These are phyloP conservation scores for Agrostemma githago DNA, from an alignment of 148 eudicot species.

Conservation along the genomic window DNA sequence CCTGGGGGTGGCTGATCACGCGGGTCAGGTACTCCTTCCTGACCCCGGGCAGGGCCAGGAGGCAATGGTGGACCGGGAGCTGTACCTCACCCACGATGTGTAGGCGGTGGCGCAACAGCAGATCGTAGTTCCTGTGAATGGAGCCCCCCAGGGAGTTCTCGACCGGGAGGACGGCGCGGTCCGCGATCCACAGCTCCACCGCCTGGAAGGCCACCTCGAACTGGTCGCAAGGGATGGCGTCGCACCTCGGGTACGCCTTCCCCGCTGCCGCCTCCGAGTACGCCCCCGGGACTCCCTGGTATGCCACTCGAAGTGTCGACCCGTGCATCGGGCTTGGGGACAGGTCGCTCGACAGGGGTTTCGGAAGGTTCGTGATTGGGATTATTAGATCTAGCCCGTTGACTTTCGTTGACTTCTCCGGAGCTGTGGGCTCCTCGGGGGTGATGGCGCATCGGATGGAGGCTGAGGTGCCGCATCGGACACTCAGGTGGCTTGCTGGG, in stretches of 20 bases:
- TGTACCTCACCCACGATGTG: slow-evolving; percentile 92
- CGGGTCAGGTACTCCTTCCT: slow-evolving; percentile 59
- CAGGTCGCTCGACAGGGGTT: slow-evolving; percentile 56
- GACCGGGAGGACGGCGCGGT: slow-evolving; percentile 59
- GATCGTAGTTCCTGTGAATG: slow-evolving; percentile 67
- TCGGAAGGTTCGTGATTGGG: slow-evolving; percentile 37
- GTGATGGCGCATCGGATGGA: slow-evolving; percentile 50
- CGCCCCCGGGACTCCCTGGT: slow-evolving; percentile 95
- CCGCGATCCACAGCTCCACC: slow-evolving; percentile 80
- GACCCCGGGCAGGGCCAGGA: slow-evolving; percentile 71
- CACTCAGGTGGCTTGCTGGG: slow-evolving; percentile 36
- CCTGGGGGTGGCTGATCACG: slow-evolving; percentile 82
- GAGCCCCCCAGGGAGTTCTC: slow-evolving; percentile 71
- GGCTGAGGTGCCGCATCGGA: slow-evolving; percentile 28
- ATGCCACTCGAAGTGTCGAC: slow-evolving; percentile 63
- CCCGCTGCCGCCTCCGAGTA: slow-evolving; percentile 93
- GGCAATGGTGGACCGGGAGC: slow-evolving; percentile 83
- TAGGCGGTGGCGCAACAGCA: slow-evolving; percentile 56
- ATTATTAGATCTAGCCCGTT: slow-evolving; percentile 63
- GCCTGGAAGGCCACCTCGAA: slow-evolving; percentile 92
- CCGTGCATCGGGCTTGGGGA: slow-evolving; percentile 91
- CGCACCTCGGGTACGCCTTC: slow-evolving; percentile 77
- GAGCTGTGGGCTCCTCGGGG: slow-evolving; percentile 33
- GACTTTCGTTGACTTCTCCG: slow-evolving; percentile 28
- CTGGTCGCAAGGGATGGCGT: slow-evolving; percentile 88